phyloP scores from a whole-genome alignment of 495 filamentous ascomycete genomes.

The Aspergillus affinis region DNA sequence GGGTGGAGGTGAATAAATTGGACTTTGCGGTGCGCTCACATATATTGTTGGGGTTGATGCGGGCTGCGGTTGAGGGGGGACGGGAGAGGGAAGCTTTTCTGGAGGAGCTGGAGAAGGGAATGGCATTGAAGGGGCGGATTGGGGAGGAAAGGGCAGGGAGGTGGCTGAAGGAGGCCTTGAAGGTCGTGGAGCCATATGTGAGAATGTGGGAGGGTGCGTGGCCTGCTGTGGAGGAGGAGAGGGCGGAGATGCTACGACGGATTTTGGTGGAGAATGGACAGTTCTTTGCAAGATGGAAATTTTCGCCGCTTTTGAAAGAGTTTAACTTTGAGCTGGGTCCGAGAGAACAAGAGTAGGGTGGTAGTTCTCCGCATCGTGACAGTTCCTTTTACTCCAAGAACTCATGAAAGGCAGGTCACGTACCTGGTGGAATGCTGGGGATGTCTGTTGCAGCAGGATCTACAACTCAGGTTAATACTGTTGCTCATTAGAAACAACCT shows the following conservation, averaged over 20 bases:
- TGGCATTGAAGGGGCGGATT: constrained; percentile 22
- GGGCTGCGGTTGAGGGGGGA: constrained; percentile 18
- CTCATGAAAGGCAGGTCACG: too few species aligned
- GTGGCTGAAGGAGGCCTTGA: constrained; percentile 24
- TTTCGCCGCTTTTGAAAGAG: neutral
- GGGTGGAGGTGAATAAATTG: constrained; percentile 14
- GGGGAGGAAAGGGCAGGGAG: constrained; percentile 19
- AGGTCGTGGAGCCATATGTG: constrained; percentile 25
- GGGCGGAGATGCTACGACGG: constrained; percentile 15
- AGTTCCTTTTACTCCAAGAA: too few species aligned
- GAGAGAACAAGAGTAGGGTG: too few species aligned
- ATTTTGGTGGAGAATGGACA: neutral
- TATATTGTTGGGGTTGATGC: constrained; percentile 25
- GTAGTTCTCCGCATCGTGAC: too few species aligned
- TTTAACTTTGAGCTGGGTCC: neutral
- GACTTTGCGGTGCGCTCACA: constrained; percentile 27
- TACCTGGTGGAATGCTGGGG: too few species aligned
- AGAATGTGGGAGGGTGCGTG: constrained; percentile 24
- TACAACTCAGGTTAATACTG: too few species aligned
- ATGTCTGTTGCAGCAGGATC: too few species aligned
- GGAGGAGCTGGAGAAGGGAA: constrained; percentile 21
- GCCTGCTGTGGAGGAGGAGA: constrained; percentile 23
- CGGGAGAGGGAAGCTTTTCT: constrained; percentile 21
- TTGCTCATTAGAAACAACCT: too few species aligned
- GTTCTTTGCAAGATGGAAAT: neutral